Evolutionary conservation across 257 asterid species (phyloP), one percentile per base, ranked within the genome.

Genomic region (Gardenia jasminoides): DNA sequence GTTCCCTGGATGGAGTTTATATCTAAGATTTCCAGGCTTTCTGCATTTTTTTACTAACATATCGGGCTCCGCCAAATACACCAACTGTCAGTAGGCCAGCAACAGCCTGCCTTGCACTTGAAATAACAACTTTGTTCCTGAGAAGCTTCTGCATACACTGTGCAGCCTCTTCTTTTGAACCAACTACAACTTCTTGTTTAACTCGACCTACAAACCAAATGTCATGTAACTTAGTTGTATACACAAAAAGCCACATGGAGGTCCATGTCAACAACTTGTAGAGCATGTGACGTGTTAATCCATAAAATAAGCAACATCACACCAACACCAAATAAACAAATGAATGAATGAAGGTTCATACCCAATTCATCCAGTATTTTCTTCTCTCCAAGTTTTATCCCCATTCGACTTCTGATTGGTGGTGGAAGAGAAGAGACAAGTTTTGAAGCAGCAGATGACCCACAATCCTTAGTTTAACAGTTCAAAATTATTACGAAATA

Each of bases 71-170:
- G 72, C 88, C 88, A 82, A 87, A 84, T 24, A 87, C 93, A 39
- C 98, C 98, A 70, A 69, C 91, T n/a, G 94, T 93, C 82, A 96
- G 50, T 66, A 96, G 84, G 75, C 99, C 99, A 13, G 97, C 98
- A 74, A 88, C 88, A 16, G 96, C 97, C 75, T 96, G 97, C 79
- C 97, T 93, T 64, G 91, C 89, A 80, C 99, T 96, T n/a, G 95
- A 96, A 85, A 86, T 85, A 97, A 85, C 87, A 7, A 96, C 99
- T 83, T 88, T 96, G 67, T 81, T 90, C 61, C 97, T 91, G 80
- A 96, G 83, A 73, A 90, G 85, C 86, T 82, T 95, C 70, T 76
- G 86, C 82, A 90, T 59, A 82, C 89, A 89, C 75, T 87, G 83
- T 47, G 93, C 97, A 75, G 91, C 94, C 88, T 92, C 91, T 65